A percentile compares a stretch with the other conserved stretches of the same genome.
Evolutionary conservation across 139 green algal genomes (phyloP).

Genomic region (Chlorella ohadii): DNA sequence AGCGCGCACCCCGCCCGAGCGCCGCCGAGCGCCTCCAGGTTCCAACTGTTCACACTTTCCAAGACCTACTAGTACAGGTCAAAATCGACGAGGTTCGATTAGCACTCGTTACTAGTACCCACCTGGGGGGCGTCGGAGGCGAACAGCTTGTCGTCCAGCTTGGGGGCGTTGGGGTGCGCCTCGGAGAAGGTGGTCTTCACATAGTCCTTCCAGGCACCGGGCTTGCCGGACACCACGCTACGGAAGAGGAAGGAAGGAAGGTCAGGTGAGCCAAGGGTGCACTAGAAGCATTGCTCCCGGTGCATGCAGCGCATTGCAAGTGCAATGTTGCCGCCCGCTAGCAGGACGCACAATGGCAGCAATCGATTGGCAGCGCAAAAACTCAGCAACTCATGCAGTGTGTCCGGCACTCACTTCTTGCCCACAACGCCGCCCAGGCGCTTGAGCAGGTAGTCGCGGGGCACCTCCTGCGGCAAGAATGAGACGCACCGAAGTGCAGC

Average conservation of each 20-base stretch:
- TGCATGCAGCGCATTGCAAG: no score
- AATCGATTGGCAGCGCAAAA: background rate
- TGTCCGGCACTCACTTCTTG: conserved; percentile 5
- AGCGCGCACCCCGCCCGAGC: no score
- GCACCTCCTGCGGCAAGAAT: background rate
- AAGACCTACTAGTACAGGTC: no score
- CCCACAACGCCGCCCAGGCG: conserved; percentile 4
- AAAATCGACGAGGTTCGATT: no score
- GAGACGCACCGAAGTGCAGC: no score
- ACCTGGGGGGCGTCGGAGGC: background rate
- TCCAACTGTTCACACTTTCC: no score
- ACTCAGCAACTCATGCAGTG: background rate
- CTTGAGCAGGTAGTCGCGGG: conserved; percentile 10
- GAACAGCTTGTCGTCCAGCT: conserved; percentile 24
- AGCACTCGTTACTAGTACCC: background rate
- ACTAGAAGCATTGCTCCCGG: no score
- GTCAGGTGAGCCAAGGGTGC: background rate
- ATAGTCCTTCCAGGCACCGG: conserved; percentile 3
- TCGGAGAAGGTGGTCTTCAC: conserved; percentile 20
- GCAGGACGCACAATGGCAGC: no score
- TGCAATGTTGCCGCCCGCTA: background rate
- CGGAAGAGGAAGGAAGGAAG: background rate
- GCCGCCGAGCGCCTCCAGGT: no score
- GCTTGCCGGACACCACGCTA: background rate
- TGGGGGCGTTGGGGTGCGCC: conserved; percentile 19